Percentiles rank a stretch among this genome's conserved stretches.
These are phyloP conservation scores for Pseudocercospora fijiensis DNA, from an alignment of 2,329 filamentous ascomycete genomes.

Conservation along the genomic window DNA sequence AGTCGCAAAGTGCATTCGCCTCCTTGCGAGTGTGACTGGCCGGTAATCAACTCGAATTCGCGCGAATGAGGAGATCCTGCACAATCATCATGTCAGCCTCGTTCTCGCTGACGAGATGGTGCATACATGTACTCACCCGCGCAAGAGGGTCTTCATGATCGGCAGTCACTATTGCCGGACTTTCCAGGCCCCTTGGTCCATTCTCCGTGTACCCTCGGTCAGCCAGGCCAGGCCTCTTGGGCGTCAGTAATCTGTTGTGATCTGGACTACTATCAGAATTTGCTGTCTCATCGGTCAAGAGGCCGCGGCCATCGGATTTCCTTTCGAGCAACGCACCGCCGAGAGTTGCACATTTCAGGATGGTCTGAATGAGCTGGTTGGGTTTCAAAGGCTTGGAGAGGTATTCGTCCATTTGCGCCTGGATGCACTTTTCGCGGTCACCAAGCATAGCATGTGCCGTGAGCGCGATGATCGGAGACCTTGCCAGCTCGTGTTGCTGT, in stretches of 20 bases:
- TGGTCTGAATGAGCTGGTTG: conserved; percentile 96
- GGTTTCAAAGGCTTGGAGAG: conserved; percentile 94
- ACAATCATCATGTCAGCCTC: not conserved
- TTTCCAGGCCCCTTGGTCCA: conserved; percentile 61
- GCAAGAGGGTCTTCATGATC: conserved; percentile 61
- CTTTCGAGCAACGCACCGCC: conserved; percentile 80
- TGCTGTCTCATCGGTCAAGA: conserved; percentile 28
- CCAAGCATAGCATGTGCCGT: conserved; percentile 99
- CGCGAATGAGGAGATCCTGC: conserved; percentile 33
- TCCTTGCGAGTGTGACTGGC: not conserved
- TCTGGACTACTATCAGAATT: conserved; percentile 30
- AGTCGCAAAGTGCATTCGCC: conserved; percentile 5
- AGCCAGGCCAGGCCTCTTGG: conserved; percentile 56
- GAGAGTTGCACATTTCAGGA: conserved; percentile 92
- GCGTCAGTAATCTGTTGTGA: conserved; percentile 30
- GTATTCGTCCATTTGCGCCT: conserved; percentile 99
- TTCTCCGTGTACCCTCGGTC: conserved; percentile 68
- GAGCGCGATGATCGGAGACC: conserved; percentile 93
- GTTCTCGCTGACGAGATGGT: not conserved
- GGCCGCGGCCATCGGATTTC: conserved; percentile 51
- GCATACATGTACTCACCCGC: conserved; percentile 47
- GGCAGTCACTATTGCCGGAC: conserved; percentile 61
- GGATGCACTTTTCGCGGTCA: conserved; percentile 95
- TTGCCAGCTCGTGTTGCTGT: conserved; percentile 71
- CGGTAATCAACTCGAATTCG: conserved; percentile 33